A percentile compares a stretch with the other conserved stretches of the same genome.
phyloP scores from a whole-genome alignment of 1,284 basidiomycete genomes.

The Calocybe gambosa region DNA sequence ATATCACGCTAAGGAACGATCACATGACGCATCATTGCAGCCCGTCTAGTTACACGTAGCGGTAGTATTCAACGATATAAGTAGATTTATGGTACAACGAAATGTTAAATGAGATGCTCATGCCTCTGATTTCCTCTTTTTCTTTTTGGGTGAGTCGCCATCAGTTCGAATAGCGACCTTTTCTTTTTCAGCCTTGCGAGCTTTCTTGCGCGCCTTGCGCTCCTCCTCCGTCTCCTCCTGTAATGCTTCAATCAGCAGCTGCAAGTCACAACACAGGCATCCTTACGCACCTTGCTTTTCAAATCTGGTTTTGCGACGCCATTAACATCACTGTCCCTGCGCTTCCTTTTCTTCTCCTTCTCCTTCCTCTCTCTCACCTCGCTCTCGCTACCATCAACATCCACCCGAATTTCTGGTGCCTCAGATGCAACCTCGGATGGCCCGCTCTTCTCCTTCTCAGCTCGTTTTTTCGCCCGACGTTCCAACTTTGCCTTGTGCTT shows the following conservation, averaged over 20 bases:
- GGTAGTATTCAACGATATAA: too few species aligned
- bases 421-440: conserved; percentile 35
- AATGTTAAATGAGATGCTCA: too few species aligned
- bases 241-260: too few species aligned
- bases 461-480: conserved; percentile 58
- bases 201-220: conserved; percentile 67
- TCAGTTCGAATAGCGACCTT: conserved; percentile 29
- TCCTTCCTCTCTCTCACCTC: conserved; percentile 58
- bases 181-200: conserved; percentile 67
- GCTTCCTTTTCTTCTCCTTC: conserved; percentile 69
- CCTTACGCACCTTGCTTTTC: conserved; percentile 36
- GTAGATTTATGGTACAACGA: too few species aligned
- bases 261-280: too few species aligned
- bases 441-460: conserved; percentile 53
- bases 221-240: conserved; percentile 65
- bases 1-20: too few species aligned
- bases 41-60: too few species aligned
- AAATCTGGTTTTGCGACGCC: conserved; percentile 34
- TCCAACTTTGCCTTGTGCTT: conserved; percentile 77
- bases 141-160: conserved; percentile 65
- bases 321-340: conserved; percentile 52
- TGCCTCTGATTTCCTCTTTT: conserved; percentile 61
- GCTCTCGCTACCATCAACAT: conserved; percentile 40
- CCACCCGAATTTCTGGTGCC: conserved; percentile 39
- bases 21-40: too few species aligned